phyloP scores from a whole-genome alignment of 371 early-diverging fungal genomes.

The Mortierella sp. region DNA sequence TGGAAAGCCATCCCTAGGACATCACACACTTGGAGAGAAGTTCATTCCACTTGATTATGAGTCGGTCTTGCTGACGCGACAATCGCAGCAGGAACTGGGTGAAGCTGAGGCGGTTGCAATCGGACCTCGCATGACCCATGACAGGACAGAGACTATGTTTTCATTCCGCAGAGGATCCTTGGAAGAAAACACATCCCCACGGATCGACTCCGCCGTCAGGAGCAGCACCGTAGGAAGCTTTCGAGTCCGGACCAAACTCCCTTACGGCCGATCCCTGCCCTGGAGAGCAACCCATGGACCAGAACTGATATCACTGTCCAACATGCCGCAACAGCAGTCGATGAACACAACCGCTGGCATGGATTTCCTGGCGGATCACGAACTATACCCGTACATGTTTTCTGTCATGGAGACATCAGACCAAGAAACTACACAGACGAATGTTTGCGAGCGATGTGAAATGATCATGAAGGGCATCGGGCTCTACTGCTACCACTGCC shows the following conservation, averaged over 20 bases:
- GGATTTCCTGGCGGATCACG: constrained; percentile 46
- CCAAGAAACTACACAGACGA: not conserved
- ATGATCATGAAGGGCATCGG: constrained; percentile 62
- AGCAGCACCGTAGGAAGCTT: constrained; percentile 7
- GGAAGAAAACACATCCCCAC: constrained; percentile 36
- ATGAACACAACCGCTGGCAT: not conserved
- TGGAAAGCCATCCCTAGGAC: constrained; percentile 61
- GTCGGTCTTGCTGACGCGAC: constrained; percentile 27
- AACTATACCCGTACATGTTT: constrained; percentile 51
- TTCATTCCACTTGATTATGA: constrained; percentile 57
- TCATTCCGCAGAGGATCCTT: constrained; percentile 38
- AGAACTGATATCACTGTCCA: constrained; percentile 2
- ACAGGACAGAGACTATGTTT: constrained; percentile 16
- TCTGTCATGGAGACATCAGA: constrained; percentile 9
- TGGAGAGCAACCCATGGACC: constrained; percentile 9
- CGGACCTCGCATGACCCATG: constrained; percentile 7
- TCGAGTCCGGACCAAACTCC: constrained; percentile 13
- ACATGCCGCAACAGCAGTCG: constrained; percentile 2
- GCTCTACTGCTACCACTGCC: constrained; percentile 66
- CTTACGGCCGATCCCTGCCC: constrained; percentile 19
- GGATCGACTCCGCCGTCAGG: constrained; percentile 14
- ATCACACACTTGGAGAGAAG: constrained; percentile 61
- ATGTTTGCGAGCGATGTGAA: constrained; percentile 65
- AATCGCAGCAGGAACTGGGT: constrained; percentile 6
- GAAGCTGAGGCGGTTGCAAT: not conserved